These are phyloP conservation scores for Nicotiana obtusifolia DNA, from an alignment of 257 asterid genomes.

Conservation along the genomic window DNA sequence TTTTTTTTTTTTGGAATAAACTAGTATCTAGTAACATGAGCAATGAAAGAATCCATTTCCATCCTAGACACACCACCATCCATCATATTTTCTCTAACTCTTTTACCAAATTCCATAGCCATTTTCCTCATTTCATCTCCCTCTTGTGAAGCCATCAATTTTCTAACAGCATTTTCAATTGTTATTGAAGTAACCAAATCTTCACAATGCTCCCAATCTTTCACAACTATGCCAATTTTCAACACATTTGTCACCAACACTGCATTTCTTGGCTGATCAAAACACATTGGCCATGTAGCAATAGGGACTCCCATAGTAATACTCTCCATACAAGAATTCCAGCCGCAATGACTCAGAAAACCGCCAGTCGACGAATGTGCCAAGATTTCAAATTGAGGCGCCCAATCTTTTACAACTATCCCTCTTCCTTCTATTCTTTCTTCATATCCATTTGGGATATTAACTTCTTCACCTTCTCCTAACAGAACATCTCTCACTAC, in stretches of 20 bases:
- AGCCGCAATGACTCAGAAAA: conserved; percentile 6
- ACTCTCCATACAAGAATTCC: conserved; percentile 10
- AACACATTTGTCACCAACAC: not conserved
- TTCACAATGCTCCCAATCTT: too few species aligned
- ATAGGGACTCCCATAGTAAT: conserved; percentile 10
- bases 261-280: conserved; percentile 8
- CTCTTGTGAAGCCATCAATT: not conserved
- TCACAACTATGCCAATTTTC: too few species aligned
- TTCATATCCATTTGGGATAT: not conserved
- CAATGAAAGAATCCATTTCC: conserved; percentile 12
- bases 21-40: conserved; percentile 2
- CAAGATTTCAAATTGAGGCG: not conserved
- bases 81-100: not conserved
- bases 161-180: too few species aligned
- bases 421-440: conserved; percentile 4
- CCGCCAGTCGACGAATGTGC: not conserved
- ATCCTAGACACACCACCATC: not conserved
- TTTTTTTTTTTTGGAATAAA: too few species aligned
- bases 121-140: not conserved
- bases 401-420: conserved; percentile 1
- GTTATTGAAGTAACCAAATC: too few species aligned
- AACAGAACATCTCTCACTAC: not conserved
- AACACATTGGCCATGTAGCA: conserved; percentile 10
- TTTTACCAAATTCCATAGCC: not conserved
- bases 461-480: not conserved